A percentile compares a stretch with the other conserved stretches of the same genome.
Evolutionary conservation across 176 grass and related monocot genomes (phyloP).

Genomic region (Aegilops umbellulata): DNA sequence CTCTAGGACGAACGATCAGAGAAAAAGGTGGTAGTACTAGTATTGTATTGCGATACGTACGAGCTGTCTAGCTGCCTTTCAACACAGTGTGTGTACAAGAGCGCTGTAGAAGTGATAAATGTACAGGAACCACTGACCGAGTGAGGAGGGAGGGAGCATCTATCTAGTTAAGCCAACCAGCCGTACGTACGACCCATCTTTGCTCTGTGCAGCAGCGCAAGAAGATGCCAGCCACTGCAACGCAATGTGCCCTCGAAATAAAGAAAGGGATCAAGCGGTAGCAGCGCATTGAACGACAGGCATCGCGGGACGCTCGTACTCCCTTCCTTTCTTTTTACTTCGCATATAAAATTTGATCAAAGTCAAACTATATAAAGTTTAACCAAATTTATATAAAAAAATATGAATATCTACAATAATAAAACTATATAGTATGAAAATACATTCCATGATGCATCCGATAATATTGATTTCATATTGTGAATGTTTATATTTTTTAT

Average conservation of each 20-base stretch:
- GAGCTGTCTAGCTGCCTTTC: background rate
- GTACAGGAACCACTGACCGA: background rate
- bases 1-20: background rate
- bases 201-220: background rate
- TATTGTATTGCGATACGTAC: background rate
- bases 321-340: too few species aligned
- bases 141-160: background rate
- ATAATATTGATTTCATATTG: too few species aligned
- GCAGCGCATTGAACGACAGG: background rate
- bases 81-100: background rate
- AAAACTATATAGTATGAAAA: too few species aligned
- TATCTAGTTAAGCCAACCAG: background rate
- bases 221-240: background rate
- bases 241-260: constrained; percentile 5
- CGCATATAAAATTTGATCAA: too few species aligned
- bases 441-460: too few species aligned
- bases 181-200: background rate
- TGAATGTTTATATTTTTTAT: too few species aligned
- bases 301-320: background rate
- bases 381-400: too few species aligned
- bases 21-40: background rate
- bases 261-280: background rate
- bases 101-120: background rate
- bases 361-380: too few species aligned
- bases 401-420: too few species aligned